Evolutionary conservation across 139 green algal species (phyloP).

Genomic region (Volvox africanus): DNA sequence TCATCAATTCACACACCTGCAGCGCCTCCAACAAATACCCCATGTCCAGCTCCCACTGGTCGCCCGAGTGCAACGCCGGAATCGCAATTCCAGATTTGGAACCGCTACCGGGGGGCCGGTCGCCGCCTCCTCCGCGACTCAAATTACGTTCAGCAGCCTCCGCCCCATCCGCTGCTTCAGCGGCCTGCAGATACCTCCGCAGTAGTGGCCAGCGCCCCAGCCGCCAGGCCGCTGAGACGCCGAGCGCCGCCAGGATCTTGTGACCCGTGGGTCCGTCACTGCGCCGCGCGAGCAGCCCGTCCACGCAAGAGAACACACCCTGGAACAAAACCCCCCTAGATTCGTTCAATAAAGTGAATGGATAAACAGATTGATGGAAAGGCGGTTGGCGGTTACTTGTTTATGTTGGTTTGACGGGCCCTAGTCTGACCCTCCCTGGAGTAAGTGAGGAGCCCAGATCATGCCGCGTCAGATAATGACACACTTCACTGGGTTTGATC

Average conservation of each 20-base stretch:
- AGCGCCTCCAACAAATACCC: slow-evolving; percentile 37
- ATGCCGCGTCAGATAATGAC: no score
- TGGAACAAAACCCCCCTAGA: slow-evolving; percentile 34
- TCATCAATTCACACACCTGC: slow-evolving; percentile 40
- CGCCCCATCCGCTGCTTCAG: neutral
- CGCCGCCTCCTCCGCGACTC: neutral
- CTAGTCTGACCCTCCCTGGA: no score
- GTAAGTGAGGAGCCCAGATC: no score
- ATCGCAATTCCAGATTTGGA: neutral
- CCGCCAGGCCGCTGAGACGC: slow-evolving; percentile 89
- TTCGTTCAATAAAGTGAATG: no score
- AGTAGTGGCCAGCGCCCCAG: slow-evolving; percentile 89
- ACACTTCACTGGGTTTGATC: no score
- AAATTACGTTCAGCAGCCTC: neutral
- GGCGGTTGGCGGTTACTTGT: neutral
- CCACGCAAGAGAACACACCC: slow-evolving; percentile 83
- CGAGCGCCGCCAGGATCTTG: slow-evolving; percentile 73
- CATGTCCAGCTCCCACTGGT: slow-evolving; percentile 75
- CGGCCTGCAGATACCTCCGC: slow-evolving; percentile 45
- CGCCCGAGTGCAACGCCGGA: slow-evolving; percentile 51
- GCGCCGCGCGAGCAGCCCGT: slow-evolving; percentile 64
- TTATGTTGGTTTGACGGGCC: neutral
- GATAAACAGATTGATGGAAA: neutral
- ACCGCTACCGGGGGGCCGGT: neutral
- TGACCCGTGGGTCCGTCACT: neutral